phyloP scores from a whole-genome alignment of 1,284 basidiomycete genomes.

The Clitocybe nebularis region DNA sequence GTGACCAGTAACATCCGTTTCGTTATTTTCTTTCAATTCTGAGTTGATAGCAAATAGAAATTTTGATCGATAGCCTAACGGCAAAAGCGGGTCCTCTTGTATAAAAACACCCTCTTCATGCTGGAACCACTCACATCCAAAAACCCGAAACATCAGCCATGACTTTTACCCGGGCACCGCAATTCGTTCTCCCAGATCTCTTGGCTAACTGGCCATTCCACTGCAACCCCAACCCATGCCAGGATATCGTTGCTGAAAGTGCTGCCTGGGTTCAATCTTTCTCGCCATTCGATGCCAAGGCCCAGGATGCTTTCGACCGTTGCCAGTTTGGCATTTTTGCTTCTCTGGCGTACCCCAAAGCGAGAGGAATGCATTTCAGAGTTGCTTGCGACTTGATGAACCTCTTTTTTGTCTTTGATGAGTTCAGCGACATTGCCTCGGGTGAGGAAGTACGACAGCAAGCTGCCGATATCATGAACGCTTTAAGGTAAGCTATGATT shows the following conservation, averaged over 20 bases:
- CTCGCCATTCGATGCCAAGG: neutral
- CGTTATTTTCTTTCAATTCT: too few species aligned
- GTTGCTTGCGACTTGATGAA: constrained; percentile 9
- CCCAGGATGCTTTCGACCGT: neutral
- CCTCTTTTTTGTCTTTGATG: constrained; percentile 8
- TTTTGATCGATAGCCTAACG: too few species aligned
- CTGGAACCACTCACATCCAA: too few species aligned
- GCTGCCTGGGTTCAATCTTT: neutral
- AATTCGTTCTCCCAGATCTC: constrained; percentile 1
- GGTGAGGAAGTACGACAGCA: constrained; percentile 6
- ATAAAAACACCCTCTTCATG: too few species aligned
- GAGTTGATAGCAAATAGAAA: too few species aligned
- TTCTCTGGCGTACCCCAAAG: constrained; percentile 2
- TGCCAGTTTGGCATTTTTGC: neutral
- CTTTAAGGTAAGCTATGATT: neutral
- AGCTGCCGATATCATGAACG: constrained; percentile 5
- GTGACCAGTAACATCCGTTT: too few species aligned
- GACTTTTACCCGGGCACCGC: neutral
- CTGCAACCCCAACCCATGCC: neutral
- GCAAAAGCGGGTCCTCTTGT: too few species aligned
- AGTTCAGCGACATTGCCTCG: constrained; percentile 8
- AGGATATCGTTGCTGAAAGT: neutral
- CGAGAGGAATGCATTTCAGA: neutral
- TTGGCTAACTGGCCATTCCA: neutral
- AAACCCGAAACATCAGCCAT: too few species aligned